Evolutionary conservation across 352 stramenopile genomes (phyloP).

Genomic region (Phytophthora megakarya): DNA sequence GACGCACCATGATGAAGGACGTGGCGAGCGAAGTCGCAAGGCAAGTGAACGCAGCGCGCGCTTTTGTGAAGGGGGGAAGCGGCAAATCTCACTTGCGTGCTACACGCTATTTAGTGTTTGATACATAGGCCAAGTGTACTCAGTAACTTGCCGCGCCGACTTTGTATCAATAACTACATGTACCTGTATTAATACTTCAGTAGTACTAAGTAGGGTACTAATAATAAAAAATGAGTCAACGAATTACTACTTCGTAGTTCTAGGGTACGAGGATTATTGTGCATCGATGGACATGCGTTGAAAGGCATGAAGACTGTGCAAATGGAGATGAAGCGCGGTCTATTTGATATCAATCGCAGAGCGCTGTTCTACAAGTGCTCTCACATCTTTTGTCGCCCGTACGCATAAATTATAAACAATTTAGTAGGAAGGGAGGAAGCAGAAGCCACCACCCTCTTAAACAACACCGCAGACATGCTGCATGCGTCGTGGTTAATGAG

Average conservation of each 20-base stretch:
- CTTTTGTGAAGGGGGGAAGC: background rate
- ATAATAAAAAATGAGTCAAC: too few species aligned
- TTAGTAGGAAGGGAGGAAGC: conserved; percentile 20
- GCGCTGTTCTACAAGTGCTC: conserved; percentile 19
- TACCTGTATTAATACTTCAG: too few species aligned
- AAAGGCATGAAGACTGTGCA: background rate
- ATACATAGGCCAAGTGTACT: too few species aligned
- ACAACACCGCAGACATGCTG: conserved; percentile 14
- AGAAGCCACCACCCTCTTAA: conserved; percentile 14
- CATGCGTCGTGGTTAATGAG: conserved; percentile 10
- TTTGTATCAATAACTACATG: too few species aligned
- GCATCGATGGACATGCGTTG: too few species aligned
- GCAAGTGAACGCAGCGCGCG: background rate
- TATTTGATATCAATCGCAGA: conserved; percentile 28
- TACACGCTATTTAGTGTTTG: background rate
- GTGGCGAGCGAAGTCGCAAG: background rate
- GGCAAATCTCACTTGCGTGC: background rate
- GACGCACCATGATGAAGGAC: conserved; percentile 27
- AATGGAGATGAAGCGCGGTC: conserved; percentile 7
- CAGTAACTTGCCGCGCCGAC: too few species aligned
- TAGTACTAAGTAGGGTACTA: too few species aligned
- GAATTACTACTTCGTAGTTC: too few species aligned
- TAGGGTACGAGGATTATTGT: too few species aligned
- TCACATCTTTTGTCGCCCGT: conserved; percentile 31
- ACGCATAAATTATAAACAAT: conserved; percentile 44